Percentiles rank a stretch among this genome's conserved stretches.
phyloP scores from a whole-genome alignment of 768 basidiomycete species.

The Termitomyces sp. region DNA sequence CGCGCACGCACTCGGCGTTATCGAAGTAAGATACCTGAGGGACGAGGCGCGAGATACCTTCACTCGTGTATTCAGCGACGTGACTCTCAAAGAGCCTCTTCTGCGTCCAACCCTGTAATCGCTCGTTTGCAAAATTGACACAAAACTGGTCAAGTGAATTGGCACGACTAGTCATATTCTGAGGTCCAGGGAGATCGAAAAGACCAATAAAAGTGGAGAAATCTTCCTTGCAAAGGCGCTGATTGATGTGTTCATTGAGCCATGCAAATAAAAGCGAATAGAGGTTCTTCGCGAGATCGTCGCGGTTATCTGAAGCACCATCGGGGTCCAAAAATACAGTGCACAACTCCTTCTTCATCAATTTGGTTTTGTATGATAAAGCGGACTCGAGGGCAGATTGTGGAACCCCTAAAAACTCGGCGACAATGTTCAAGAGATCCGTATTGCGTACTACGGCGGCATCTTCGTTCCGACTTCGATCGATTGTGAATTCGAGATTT shows the following conservation, averaged over 20 bases:
- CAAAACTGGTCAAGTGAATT: slow-evolving; percentile 97
- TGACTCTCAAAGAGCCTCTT: slow-evolving; percentile 76
- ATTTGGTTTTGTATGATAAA: slow-evolving; percentile 86
- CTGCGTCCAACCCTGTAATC: slow-evolving; percentile 79
- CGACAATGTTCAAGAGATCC: slow-evolving; percentile 75
- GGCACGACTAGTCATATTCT: slow-evolving; percentile 80
- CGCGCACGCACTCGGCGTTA: slow-evolving; percentile 83
- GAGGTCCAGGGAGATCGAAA: slow-evolving; percentile 90
- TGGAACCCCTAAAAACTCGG: slow-evolving; percentile 88
- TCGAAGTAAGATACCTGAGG: slow-evolving; percentile 80
- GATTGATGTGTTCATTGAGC: slow-evolving; percentile 95
- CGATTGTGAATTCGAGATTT: slow-evolving; percentile 88
- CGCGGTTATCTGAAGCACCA: slow-evolving; percentile 87
- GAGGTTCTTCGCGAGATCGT: slow-evolving; percentile 89
- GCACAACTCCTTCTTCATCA: slow-evolving; percentile 95
- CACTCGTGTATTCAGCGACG: slow-evolving; percentile 75
- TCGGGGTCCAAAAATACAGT: slow-evolving; percentile 95
- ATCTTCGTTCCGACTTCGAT: slow-evolving; percentile 80
- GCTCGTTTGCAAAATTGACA: slow-evolving; percentile 95
- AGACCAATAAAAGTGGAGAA: slow-evolving; percentile 90
- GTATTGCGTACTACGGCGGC: slow-evolving; percentile 87
- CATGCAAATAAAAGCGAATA: slow-evolving; percentile 95
- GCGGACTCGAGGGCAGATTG: slow-evolving; percentile 67
- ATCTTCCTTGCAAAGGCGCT: slow-evolving; percentile 90
- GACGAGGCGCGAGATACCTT: slow-evolving; percentile 68